Percentiles rank a stretch among this genome's conserved stretches.
Conservation (phyloP, 306 rosid genomes). For the Gleditsia sinensis region DNA sequence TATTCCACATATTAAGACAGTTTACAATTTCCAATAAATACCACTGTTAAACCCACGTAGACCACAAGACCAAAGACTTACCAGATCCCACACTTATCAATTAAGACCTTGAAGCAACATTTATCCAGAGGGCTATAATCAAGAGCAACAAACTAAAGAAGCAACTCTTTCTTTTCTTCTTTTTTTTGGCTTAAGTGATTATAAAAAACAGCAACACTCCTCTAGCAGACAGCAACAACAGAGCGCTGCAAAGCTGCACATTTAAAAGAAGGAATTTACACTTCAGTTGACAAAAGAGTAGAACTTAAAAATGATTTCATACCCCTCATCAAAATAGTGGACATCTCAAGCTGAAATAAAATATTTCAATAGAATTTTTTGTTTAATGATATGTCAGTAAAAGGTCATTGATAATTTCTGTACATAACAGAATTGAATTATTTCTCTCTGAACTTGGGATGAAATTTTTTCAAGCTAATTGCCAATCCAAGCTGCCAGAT, state of each 20-base stretch:
- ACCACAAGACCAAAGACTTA: slow-evolving; percentile 19
- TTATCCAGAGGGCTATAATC: slow-evolving; percentile 38
- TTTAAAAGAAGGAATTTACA: slow-evolving; percentile 12
- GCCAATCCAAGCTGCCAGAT: slow-evolving; percentile 3
- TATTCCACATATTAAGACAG: neutral
- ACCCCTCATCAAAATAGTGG: neutral
- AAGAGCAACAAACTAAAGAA: slow-evolving; percentile 34
- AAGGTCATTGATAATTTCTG: slow-evolving; percentile 21
- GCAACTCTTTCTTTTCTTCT: slow-evolving; percentile 3
- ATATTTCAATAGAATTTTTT: neutral
- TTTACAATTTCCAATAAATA: slow-evolving; percentile 29
- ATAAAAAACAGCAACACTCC: slow-evolving; percentile 65
- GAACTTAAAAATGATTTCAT: slow-evolving; percentile 15
- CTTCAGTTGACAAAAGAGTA: neutral
- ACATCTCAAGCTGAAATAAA: slow-evolving; percentile 13
- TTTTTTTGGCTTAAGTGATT: no score
- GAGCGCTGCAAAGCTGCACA: slow-evolving; percentile 76
- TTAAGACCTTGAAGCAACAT: slow-evolving; percentile 31
- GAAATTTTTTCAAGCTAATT: neutral
- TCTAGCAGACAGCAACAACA: slow-evolving; percentile 92
- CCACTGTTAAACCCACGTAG: slow-evolving; percentile 6
- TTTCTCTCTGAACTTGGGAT: slow-evolving; percentile 20
- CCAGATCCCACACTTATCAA: slow-evolving; percentile 38
- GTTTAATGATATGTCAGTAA: neutral
- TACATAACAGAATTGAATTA: slow-evolving; percentile 18